Conservation (phyloP, 805 yeast genomes). For the Clavispora santaluciae region DNA sequence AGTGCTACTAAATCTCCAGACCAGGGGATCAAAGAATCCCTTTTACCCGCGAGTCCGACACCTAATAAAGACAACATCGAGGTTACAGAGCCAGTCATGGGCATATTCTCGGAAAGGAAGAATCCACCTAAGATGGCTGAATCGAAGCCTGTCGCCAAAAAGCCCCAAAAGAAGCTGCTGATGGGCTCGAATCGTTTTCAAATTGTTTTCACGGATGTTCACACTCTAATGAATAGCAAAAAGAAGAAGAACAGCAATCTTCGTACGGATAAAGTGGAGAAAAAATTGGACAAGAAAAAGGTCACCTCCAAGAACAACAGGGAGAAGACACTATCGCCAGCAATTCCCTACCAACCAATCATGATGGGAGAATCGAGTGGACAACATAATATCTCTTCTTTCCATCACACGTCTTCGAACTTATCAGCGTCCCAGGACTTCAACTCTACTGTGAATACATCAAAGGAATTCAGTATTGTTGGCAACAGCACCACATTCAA, state of each 20-base stretch:
- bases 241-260: conserved; percentile 8
- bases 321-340: not conserved
- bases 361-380: not conserved
- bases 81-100: conserved; percentile 32
- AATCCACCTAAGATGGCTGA: conserved; percentile 7
- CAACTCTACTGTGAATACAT: conserved; percentile 17
- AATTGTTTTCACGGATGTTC: conserved; percentile 18
- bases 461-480: conserved; percentile 28
- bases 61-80: conserved; percentile 24
- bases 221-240: conserved; percentile 18
- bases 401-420: conserved; percentile 4
- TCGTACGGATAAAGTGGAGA: not conserved
- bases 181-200: conserved; percentile 13
- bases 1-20: conserved; percentile 23
- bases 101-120: conserved; percentile 28
- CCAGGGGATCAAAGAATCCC: conserved; percentile 3
- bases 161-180: conserved; percentile 14
- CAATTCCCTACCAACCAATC: not conserved
- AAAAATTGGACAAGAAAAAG: not conserved
- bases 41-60: conserved; percentile 34
- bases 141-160: conserved; percentile 10
- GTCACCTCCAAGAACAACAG: not conserved
- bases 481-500: conserved; percentile 23
- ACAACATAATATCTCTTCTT: not conserved
- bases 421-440: conserved; percentile 11